Conservation (phyloP, 2,329 filamentous ascomycete species). For the Gnomoniopsis smithogilvyi region DNA sequence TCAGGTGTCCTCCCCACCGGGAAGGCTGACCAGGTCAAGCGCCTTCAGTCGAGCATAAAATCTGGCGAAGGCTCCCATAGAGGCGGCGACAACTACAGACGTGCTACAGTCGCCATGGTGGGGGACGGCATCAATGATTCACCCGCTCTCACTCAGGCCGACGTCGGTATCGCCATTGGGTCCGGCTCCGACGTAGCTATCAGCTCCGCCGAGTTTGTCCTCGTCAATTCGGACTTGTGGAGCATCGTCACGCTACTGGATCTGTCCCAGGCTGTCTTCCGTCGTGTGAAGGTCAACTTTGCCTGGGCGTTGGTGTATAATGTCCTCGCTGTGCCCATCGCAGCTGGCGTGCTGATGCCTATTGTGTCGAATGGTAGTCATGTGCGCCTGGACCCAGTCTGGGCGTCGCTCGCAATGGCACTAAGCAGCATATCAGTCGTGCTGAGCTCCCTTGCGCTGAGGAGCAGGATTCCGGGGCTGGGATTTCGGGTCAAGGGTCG, state of each 20-base stretch:
- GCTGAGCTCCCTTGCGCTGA: slow-evolving; percentile 72
- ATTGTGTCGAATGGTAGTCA: slow-evolving; percentile 48
- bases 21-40: slow-evolving; percentile 70
- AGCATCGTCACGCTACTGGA: slow-evolving; percentile 71
- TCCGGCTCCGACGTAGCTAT: slow-evolving; percentile 83
- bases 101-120: slow-evolving; percentile 71
- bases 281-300: slow-evolving; percentile 81
- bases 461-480: slow-evolving; percentile 41
- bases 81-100: slow-evolving; percentile 28
- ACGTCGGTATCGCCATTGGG: slow-evolving; percentile 81
- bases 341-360: slow-evolving; percentile 73
- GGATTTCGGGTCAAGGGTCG: slow-evolving; percentile 38
- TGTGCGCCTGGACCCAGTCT: slow-evolving; percentile 70
- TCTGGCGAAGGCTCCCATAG: slow-evolving; percentile 23
- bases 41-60: slow-evolving; percentile 54
- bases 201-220: slow-evolving; percentile 75
- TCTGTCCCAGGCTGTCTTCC: slow-evolving; percentile 69
- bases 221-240: slow-evolving; percentile 68
- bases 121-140: slow-evolving; percentile 90
- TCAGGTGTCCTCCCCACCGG: slow-evolving; percentile 82
- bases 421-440: slow-evolving; percentile 89
- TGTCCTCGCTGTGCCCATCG: slow-evolving; percentile 71
- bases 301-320: slow-evolving; percentile 85
- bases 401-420: slow-evolving; percentile 91
- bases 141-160: slow-evolving; percentile 74